phyloP scores from a whole-genome alignment of 371 early-diverging fungal genomes.

The Mucor piriformis region DNA sequence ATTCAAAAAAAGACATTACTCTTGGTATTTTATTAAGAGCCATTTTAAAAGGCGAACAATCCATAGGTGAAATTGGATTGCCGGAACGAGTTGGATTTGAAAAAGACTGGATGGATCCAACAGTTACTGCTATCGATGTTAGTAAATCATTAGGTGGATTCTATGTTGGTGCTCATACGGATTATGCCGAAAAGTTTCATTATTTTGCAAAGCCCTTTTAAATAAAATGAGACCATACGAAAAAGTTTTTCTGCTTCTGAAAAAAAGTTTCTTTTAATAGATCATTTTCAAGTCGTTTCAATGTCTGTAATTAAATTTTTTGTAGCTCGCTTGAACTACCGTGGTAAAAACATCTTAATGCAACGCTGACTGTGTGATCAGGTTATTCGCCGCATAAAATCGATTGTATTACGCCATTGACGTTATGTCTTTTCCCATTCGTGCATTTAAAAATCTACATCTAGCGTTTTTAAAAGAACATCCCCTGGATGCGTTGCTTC shows the following conservation, averaged over 20 bases:
- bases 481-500: not conserved
- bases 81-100: conserved; percentile 15
- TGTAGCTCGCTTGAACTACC: not conserved
- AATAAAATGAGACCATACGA: not conserved
- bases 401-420: not conserved
- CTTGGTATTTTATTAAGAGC: conserved; percentile 44
- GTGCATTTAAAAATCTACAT: not conserved
- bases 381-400: not conserved
- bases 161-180: conserved; percentile 49
- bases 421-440: not conserved
- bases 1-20: conserved; percentile 47
- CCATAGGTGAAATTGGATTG: conserved; percentile 50
- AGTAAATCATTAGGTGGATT: conserved; percentile 43
- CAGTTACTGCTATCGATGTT: conserved; percentile 38
- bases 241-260: not conserved
- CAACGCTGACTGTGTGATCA: not conserved
- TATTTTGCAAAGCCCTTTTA: conserved; percentile 32
- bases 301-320: not conserved
- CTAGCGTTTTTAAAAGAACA: not conserved
- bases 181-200: conserved; percentile 51
- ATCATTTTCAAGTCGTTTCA: not conserved
- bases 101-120: conserved; percentile 29
- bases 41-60: conserved; percentile 40
- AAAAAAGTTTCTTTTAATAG: not conserved
- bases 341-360: not conserved